A percentile compares a stretch with the other conserved stretches of the same genome.
These are phyloP conservation scores for Trametes sp. DNA, from an alignment of 1,284 basidiomycete species.

Conservation along the genomic window DNA sequence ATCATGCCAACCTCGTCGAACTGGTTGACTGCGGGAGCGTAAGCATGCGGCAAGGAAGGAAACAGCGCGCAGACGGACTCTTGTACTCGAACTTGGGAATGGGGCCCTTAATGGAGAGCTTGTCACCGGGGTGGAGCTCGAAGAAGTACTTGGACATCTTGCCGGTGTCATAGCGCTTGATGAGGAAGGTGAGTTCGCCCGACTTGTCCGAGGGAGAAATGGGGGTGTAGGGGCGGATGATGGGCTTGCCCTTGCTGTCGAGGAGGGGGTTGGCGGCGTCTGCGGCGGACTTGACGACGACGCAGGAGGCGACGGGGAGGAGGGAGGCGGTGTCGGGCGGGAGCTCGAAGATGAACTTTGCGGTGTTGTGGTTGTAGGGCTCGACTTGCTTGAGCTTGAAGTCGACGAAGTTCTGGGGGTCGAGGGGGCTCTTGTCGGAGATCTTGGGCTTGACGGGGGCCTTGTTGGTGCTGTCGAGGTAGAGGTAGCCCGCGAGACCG, in stretches of 20 bases:
- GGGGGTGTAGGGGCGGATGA: slow-evolving; percentile 90
- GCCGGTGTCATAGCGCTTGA: slow-evolving; percentile 88
- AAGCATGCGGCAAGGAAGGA: not conserved
- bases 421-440: slow-evolving; percentile 69
- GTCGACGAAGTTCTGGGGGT: slow-evolving; percentile 77
- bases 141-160: slow-evolving; percentile 84
- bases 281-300: slow-evolving; percentile 64
- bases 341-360: slow-evolving; percentile 85
- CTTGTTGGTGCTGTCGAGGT: slow-evolving; percentile 45
- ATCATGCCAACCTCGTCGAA: slow-evolving; percentile 89
- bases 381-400: slow-evolving; percentile 87
- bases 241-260: slow-evolving; percentile 88
- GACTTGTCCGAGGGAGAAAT: slow-evolving; percentile 75
- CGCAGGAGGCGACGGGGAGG: slow-evolving; percentile 77
- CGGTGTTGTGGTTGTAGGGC: slow-evolving; percentile 78
- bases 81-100: slow-evolving; percentile 86
- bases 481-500: slow-evolving; percentile 61
- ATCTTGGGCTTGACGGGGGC: slow-evolving; percentile 40
- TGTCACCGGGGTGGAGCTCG: slow-evolving; percentile 79
- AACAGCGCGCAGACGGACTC: slow-evolving; percentile 47
- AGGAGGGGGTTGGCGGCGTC: slow-evolving; percentile 62
- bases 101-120: slow-evolving; percentile 90
- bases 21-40: slow-evolving; percentile 66
- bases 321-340: slow-evolving; percentile 84
- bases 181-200: slow-evolving; percentile 82